Evolutionary conservation across 2,329 filamentous ascomycete species (phyloP).

Genomic region (Ophiocordyceps polyrhachis-furcata): DNA sequence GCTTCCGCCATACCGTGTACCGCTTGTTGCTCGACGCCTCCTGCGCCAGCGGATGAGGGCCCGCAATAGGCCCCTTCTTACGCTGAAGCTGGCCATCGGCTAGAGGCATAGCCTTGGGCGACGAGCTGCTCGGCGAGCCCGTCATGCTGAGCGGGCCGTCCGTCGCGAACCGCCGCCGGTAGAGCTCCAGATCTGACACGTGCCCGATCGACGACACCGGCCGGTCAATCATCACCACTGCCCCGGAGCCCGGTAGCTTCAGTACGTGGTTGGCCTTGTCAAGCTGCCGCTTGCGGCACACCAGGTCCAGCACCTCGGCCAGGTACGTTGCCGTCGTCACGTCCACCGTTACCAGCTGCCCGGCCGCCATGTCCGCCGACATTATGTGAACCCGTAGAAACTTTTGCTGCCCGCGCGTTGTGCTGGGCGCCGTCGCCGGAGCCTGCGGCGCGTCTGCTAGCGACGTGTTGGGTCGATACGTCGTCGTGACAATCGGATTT

Average conservation of each 20-base stretch:
- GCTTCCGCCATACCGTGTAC: slow-evolving; percentile 66
- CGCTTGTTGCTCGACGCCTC: slow-evolving; percentile 49
- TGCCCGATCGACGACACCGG: slow-evolving; percentile 64
- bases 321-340: slow-evolving; percentile 72
- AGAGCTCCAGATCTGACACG: slow-evolving; percentile 55
- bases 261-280: slow-evolving; percentile 67
- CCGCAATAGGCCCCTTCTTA: slow-evolving; percentile 31
- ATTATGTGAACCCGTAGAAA: slow-evolving; percentile 54
- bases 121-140: slow-evolving; percentile 49
- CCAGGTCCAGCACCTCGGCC: slow-evolving; percentile 60
- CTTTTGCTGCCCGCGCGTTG: slow-evolving; percentile 45
- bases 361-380: slow-evolving; percentile 48
- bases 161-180: slow-evolving; percentile 55
- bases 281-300: slow-evolving; percentile 58
- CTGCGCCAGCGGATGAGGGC: slow-evolving; percentile 48
- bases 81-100: slow-evolving; percentile 22
- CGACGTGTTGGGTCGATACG: slow-evolving; percentile 32
- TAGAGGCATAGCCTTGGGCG: slow-evolving; percentile 43
- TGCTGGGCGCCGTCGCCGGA: slow-evolving; percentile 22
- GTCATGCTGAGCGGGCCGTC: slow-evolving; percentile 52
- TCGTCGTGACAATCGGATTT: slow-evolving; percentile 39
- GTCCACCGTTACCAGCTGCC: slow-evolving; percentile 55
- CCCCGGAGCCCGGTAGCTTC: slow-evolving; percentile 56
- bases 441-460: slow-evolving; percentile 38
- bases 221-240: slow-evolving; percentile 57